These are phyloP conservation scores for Boletus subparvulus DNA, from an alignment of 768 basidiomycete genomes.

Conservation along the genomic window DNA sequence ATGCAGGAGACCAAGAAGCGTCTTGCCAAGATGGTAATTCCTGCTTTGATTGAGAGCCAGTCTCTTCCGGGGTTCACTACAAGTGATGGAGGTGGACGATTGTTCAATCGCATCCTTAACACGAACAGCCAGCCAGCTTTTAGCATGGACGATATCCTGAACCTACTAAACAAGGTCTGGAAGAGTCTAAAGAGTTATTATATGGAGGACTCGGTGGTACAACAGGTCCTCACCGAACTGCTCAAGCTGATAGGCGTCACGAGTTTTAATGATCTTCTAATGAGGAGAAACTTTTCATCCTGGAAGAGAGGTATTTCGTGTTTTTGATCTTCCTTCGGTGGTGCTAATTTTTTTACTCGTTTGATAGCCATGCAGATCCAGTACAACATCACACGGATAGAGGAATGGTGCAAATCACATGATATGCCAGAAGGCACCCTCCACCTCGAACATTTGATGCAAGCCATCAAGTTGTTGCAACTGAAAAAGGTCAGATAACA, in stretches of 20 bases:
- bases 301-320: constrained; percentile 90
- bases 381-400: constrained; percentile 96
- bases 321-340: not conserved
- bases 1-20: constrained; percentile 98
- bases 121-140: constrained; percentile 86
- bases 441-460: constrained; percentile 98
- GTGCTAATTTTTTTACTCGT: not conserved
- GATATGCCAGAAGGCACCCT: constrained; percentile 99
- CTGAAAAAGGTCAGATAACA: constrained; percentile 81
- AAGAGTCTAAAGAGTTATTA: constrained; percentile 98
- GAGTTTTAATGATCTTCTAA: constrained; percentile 96
- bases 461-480: constrained; percentile 96
- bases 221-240: constrained; percentile 92
- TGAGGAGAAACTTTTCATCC: constrained; percentile 98
- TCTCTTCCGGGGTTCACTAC: constrained; percentile 97
- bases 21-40: constrained; percentile 95
- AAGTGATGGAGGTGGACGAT: constrained; percentile 85
- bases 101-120: constrained; percentile 92
- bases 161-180: constrained; percentile 96
- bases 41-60: constrained; percentile 97
- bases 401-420: constrained; percentile 99
- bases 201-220: constrained; percentile 95
- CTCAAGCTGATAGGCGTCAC: constrained; percentile 95
- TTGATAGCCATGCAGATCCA: constrained; percentile 97
- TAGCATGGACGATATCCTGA: constrained; percentile 98